These are phyloP conservation scores for Peronospora farinosa DNA, from an alignment of 352 stramenopile species.

Conservation along the genomic window DNA sequence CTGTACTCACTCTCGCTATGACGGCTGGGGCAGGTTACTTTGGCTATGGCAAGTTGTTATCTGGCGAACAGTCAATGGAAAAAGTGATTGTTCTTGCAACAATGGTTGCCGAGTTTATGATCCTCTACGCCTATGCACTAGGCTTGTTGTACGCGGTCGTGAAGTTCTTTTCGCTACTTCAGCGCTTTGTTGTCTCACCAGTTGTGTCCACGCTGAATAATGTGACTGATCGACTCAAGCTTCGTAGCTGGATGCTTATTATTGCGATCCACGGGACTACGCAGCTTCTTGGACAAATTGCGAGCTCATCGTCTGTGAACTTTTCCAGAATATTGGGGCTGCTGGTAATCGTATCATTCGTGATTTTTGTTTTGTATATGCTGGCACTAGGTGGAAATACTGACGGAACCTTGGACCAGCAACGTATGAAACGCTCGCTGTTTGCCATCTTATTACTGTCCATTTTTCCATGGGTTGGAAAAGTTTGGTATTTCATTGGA, in stretches of 20 bases:
- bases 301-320: slow-evolving; percentile 20
- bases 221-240: slow-evolving; percentile 22
- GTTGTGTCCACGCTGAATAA: slow-evolving; percentile 24
- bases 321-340: slow-evolving; percentile 42
- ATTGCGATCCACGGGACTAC: slow-evolving; percentile 32
- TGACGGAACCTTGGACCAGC: slow-evolving; percentile 39
- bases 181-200: slow-evolving; percentile 33
- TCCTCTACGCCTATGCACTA: slow-evolving; percentile 51
- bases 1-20: slow-evolving; percentile 11
- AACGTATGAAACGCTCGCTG: slow-evolving; percentile 49
- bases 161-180: slow-evolving; percentile 32
- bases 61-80: background rate
- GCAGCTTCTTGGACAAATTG: slow-evolving; percentile 35
- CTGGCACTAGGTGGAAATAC: slow-evolving; percentile 38
- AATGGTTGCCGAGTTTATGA: slow-evolving; percentile 23
- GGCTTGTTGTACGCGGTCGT: slow-evolving; percentile 48
- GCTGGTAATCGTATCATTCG: slow-evolving; percentile 40
- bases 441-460: slow-evolving; percentile 53
- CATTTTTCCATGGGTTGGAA: slow-evolving; percentile 54
- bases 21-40: slow-evolving; percentile 12
- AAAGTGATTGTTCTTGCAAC: slow-evolving; percentile 3
- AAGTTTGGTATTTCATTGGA: slow-evolving; percentile 52
- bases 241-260: slow-evolving; percentile 49
- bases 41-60: slow-evolving; percentile 15
- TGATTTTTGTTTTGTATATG: slow-evolving; percentile 44